Evolutionary conservation across 2,329 filamentous ascomycete genomes (phyloP), one percentile per base, ranked within the genome.

Genomic region (Moelleriella libera): DNA sequence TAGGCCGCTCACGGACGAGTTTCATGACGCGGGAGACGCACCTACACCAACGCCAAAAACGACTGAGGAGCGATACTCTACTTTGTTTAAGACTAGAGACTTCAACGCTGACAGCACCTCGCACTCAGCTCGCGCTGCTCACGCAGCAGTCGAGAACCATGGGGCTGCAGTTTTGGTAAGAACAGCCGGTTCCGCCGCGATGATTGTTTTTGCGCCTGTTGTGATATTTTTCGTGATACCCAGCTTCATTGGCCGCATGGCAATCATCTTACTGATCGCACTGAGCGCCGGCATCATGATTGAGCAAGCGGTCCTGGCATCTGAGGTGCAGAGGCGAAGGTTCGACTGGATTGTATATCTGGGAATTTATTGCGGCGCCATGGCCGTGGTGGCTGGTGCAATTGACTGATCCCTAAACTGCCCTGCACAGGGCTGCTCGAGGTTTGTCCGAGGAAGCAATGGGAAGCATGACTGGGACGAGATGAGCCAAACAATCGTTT

Each of bases 211-310:
- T 5, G 61, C 78, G 0, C 79, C 80, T 0, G 65, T 82, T 1
- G 55, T 82, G 7, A 70, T 75, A 0, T 83, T 83, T 55, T 60
- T 69, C 5, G 66, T 79, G 28, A 74, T 83, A 21, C 68, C 72
- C 0, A 70, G 72, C 5, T 78, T 81, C 50, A 57, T 72, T 0
- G 75, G 72, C 2, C 69, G 78, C n/a, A 68, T 82, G 52, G 70
- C 71, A 0, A 70, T 83, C 2, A 72, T 79, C 2, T 54, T 71
- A 4, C 63, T 82, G 0, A 70, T 78, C 0, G 72, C 68, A 0
- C 61, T 68, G 1, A 68, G 71, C 2, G 66, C 73, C 6, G 58
- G 61, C 5, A 55, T 52, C n/a, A 55, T 54, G 12, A 50, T 62
- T 14, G 45, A 59, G 12, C 57, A 62, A 48, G 59, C 59, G 0